Conservation (phyloP, 2,329 filamentous ascomycete genomes). For the Monilinia polystroma region DNA sequence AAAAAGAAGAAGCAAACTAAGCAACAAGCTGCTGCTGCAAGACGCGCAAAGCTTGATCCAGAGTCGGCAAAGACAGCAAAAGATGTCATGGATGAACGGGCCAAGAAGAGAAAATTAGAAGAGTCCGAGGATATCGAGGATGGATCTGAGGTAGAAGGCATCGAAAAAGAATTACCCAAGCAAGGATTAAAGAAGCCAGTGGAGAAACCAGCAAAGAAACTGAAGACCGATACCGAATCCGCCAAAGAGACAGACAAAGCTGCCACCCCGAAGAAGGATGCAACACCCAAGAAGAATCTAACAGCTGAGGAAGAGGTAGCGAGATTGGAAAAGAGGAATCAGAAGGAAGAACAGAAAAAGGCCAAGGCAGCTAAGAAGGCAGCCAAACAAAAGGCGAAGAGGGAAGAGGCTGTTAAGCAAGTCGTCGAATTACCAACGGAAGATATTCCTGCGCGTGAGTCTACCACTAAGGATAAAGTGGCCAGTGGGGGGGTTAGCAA, state of each 20-base stretch:
- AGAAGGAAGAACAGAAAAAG: slow-evolving; percentile 40
- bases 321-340: slow-evolving; percentile 26
- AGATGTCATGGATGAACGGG: slow-evolving; percentile 83
- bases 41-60: slow-evolving; percentile 86
- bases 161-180: slow-evolving; percentile 60
- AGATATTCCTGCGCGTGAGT: slow-evolving; percentile 34
- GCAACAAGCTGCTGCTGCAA: slow-evolving; percentile 77
- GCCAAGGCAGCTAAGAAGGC: slow-evolving; percentile 46
- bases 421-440: slow-evolving; percentile 11
- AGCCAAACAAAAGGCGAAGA: slow-evolving; percentile 43
- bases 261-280: slow-evolving; percentile 36
- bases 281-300: neutral
- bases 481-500: slow-evolving; percentile 13
- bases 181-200: slow-evolving; percentile 58
- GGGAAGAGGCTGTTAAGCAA: slow-evolving; percentile 25
- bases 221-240: slow-evolving; percentile 46
- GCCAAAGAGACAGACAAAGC: slow-evolving; percentile 32
- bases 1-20: slow-evolving; percentile 94
- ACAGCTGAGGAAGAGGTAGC: slow-evolving; percentile 15
- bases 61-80: slow-evolving; percentile 88
- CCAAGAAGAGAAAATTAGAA: slow-evolving; percentile 78
- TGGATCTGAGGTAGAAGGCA: slow-evolving; percentile 43
- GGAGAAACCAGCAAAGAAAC: slow-evolving; percentile 50
- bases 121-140: slow-evolving; percentile 52
- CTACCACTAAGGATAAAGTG: slow-evolving; percentile 24